Percentiles rank a stretch among this genome's conserved stretches.
phyloP scores from a whole-genome alignment of 148 eudicot species.

The Fallopia convolvulus region DNA sequence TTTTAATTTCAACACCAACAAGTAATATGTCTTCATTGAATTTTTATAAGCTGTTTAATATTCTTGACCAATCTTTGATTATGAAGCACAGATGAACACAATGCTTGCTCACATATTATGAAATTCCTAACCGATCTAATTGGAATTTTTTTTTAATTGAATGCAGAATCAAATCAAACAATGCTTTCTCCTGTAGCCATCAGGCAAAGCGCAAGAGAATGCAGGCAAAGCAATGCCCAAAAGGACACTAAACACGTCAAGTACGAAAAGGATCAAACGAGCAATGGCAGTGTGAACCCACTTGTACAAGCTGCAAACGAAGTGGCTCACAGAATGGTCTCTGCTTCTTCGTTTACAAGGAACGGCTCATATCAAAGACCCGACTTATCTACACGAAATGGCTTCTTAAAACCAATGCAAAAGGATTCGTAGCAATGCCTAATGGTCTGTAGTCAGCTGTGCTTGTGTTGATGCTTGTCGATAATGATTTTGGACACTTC shows the following conservation, averaged over 20 bases:
- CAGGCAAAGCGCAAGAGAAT: constrained; percentile 14
- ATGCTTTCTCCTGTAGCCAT: constrained; percentile 23
- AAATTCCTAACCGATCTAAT: background rate
- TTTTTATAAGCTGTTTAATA: background rate
- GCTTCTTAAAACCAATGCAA: constrained; percentile 17
- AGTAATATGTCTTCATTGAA: too few relatives aligned
- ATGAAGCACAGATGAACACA: background rate
- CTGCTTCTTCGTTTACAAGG: constrained; percentile 12
- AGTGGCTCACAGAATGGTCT: constrained; percentile 12
- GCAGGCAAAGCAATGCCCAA: constrained; percentile 11
- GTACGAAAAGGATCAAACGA: constrained; percentile 5
- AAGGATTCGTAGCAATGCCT: constrained; percentile 13
- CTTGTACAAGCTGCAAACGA: constrained; percentile 15
- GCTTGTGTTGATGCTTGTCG: background rate
- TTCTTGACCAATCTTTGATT: background rate
- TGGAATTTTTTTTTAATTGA: background rate
- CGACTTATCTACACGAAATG: constrained; percentile 14
- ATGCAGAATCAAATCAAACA: constrained; percentile 22
- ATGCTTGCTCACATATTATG: background rate
- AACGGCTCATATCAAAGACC: constrained; percentile 14
- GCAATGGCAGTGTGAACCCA: constrained; percentile 18
- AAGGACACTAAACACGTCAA: background rate
- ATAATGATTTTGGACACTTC: background rate
- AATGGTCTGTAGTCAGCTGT: background rate
- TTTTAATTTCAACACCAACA: too few relatives aligned